These are phyloP conservation scores for Trichoderma endophyticum DNA, from an alignment of 2,329 filamentous ascomycete species.

Conservation along the genomic window DNA sequence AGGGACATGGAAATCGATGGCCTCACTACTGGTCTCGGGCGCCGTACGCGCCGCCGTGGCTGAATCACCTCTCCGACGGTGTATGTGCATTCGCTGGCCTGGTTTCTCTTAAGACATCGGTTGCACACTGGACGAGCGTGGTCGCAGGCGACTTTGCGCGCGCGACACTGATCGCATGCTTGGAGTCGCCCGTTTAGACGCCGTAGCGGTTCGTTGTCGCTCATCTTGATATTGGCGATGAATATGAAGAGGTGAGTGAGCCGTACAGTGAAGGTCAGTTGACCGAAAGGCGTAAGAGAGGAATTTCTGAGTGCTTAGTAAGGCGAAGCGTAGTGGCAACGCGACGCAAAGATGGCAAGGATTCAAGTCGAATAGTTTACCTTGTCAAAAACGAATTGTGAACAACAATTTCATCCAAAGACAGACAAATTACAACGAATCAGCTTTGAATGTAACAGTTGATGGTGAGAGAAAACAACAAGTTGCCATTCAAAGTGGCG, in stretches of 20 bases:
- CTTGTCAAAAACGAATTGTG: neutral
- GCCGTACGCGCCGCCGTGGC: neutral
- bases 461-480: neutral
- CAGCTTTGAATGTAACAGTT: too few species aligned
- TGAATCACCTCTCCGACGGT: conserved; percentile 11
- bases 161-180: conserved; percentile 35
- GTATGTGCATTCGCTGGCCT: conserved; percentile 35
- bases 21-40: neutral
- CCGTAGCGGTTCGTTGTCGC: conserved; percentile 20
- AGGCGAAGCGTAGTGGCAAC: neutral
- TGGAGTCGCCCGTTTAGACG: conserved; percentile 27
- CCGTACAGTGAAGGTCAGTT: neutral
- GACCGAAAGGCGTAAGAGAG: neutral
- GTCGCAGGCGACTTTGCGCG: conserved; percentile 41
- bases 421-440: neutral
- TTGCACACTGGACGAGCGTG: conserved; percentile 36
- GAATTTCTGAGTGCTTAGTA: neutral
- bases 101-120: conserved; percentile 36
- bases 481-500: neutral
- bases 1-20: neutral
- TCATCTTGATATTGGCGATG: neutral
- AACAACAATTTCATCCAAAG: neutral
- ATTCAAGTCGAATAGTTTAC: neutral
- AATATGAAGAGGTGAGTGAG: neutral
- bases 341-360: neutral